Base-by-base conservation (phyloP, 2,329 filamentous ascomycete genomes). In the Ophiostoma sp. region DNA sequence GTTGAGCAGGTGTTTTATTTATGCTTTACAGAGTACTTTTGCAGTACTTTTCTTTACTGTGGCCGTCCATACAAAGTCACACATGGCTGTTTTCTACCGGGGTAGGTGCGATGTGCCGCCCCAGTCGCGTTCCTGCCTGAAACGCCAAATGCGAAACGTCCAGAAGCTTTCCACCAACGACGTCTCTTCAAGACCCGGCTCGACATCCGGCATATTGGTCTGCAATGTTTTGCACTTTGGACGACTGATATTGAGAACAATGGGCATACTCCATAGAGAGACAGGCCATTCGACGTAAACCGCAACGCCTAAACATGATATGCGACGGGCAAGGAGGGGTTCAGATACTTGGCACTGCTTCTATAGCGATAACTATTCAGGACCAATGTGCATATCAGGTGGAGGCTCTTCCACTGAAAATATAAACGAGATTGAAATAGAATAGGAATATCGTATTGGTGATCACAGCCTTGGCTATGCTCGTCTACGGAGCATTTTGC, bases 141-240 rank as follows among this genome's bases (percentile, higher is more conserved):
- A 69, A 70, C 69, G 67, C 68, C 44, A 67, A 68, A 72, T 62
- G 69, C 36, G 44, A 68, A 66, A 36, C 69, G 41, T 70, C 57
- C 60, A 68, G 6, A 64, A 62, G 69, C 54, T 31, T 62, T 31
- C 52, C 39, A 70, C 68, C 71, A 67, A 68, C 68, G 35, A 48
- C 23, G 36, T 52, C 67, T 57, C 41, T 39, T 8, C 31, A 3
- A 31, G 10, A 35, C 57, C 57, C 52, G 27, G 44, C 23, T 66
- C 10, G 33, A 60, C 65, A 68, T 57, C 52, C 23, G 48, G 64
- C 44, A 67, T 35, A 57, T 27, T 15, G 15, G 11, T 31, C 8
- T 57, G 23, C 52, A 27, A 8, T 27, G 52, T 27, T 3, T 57
- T 57, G 52, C 52, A 57, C 20, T 48, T 48, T 17, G 20, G 44